Evolutionary conservation across 2,329 filamentous ascomycete species (phyloP).

Genomic region (Tolypocladium tropicale): DNA sequence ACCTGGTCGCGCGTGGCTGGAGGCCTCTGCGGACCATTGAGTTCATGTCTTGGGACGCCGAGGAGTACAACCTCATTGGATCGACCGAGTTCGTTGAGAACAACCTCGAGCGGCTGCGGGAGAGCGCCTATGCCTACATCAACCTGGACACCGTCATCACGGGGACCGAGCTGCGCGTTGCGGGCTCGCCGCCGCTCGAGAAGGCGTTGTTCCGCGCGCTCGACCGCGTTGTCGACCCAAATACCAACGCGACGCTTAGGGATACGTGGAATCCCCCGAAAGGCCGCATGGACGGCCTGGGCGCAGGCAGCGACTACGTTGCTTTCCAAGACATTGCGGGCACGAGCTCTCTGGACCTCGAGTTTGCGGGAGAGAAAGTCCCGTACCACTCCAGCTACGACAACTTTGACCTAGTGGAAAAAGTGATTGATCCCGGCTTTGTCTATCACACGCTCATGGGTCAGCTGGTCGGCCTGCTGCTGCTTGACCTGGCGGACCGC

Average conservation of each 20-base stretch:
- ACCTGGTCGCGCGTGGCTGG: conserved; percentile 71
- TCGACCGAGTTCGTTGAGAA: conserved; percentile 93
- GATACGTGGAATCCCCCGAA: conserved; percentile 63
- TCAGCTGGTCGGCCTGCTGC: conserved; percentile 70
- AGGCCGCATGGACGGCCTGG: conserved; percentile 55
- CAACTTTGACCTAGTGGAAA: conserved; percentile 76
- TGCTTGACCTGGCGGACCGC: conserved; percentile 74
- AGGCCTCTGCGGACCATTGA: conserved; percentile 87
- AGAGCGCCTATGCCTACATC: conserved; percentile 74
- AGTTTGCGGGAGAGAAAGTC: conserved; percentile 57
- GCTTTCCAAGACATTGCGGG: conserved; percentile 89
- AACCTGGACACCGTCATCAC: conserved; percentile 81
- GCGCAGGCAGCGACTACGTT: conserved; percentile 71
- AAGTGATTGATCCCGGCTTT: conserved; percentile 73
- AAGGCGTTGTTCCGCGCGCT: conserved; percentile 63
- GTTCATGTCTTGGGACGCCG: conserved; percentile 93
- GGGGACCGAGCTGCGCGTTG: conserved; percentile 64
- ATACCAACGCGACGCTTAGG: conserved; percentile 59
- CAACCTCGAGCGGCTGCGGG: conserved; percentile 60
- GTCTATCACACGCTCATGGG: conserved; percentile 69
- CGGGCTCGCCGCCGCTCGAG: conserved; percentile 72
- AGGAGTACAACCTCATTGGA: conserved; percentile 86
- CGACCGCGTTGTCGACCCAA: conserved; percentile 63
- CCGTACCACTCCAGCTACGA: conserved; percentile 84
- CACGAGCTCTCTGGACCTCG: conserved; percentile 76